Evolutionary conservation across 495 filamentous ascomycete genomes (phyloP), one percentile per base, ranked within the genome.

Genomic region (Neurospora sp.): DNA sequence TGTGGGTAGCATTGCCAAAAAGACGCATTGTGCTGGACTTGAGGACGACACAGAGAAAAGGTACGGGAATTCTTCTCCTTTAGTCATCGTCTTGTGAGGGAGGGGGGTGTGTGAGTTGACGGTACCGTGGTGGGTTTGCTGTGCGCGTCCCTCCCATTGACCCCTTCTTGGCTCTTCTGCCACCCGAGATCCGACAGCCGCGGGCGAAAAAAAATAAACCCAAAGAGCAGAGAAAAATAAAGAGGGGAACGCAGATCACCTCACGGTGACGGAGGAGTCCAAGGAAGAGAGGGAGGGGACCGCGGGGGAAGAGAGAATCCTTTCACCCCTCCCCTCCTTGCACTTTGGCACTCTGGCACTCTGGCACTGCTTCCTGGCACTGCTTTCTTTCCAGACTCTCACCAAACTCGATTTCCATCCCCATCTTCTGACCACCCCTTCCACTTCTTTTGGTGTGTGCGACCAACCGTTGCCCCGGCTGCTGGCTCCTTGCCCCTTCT

Each of bases 1-100:
- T 37, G 69, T 42, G 71, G 70, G 75, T 76, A 72, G 72, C 75
- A 72, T 69, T 72, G 71, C 69, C 43, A 62, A 71, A 73, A 66
- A 34, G 31, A 66, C 54, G 54, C 43, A 38, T 66, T 69, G 21
- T 45, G 19, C n/a, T 59, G 11, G 34, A n/a, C 43, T 36, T 24
- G 54, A 31, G 5, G 54, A 66, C 54, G 54, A 66, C 15, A 34
- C 15, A 66, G 15, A 66, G 24, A 66, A 59, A 34, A 66, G 28
- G 54, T 66, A 66, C 54, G 54, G 54, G 54, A 36, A 66, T 66
- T 34, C 28, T 66, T 66, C 24, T 59, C 21, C 21, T 28, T 45
- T 59, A 36, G 54, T 66, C 28, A 36, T 66, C 28, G 54, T 34
- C 15, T 7, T 66, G 54, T 66, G 54, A 15, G 48, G 54, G 13